A percentile compares a stretch with the other conserved stretches of the same genome.
Evolutionary conservation across 441 rosid species (phyloP).

Genomic region (Populus hybrid): DNA sequence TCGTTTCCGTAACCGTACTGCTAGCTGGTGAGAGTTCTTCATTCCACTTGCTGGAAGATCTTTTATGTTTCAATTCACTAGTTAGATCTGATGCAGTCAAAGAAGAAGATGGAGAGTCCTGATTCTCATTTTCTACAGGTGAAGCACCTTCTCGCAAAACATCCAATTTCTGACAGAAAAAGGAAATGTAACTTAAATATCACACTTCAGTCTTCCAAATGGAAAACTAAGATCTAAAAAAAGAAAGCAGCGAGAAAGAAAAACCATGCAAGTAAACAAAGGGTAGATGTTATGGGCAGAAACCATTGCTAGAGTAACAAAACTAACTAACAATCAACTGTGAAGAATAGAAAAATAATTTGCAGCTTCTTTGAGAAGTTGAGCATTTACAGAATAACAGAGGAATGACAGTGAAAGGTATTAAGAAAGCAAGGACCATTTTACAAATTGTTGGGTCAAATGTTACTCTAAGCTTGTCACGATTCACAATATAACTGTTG

Average conservation of each 20-base stretch:
- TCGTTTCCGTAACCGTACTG: constrained; percentile 66
- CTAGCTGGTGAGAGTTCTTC: constrained; percentile 69
- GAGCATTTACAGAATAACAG: background rate
- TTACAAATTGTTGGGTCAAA: background rate
- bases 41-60: constrained; percentile 82
- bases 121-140: constrained; percentile 56
- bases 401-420: background rate
- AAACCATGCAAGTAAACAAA: background rate
- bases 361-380: background rate
- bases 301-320: constrained; percentile 2
- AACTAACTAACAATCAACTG: background rate
- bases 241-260: background rate
- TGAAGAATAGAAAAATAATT: background rate
- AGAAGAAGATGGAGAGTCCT: constrained; percentile 53
- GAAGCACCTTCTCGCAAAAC: constrained; percentile 47
- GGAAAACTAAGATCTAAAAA: constrained; percentile 3
- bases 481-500: background rate
- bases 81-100: constrained; percentile 48
- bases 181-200: constrained; percentile 17
- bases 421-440: background rate
- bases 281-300: background rate
- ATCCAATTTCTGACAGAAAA: constrained; percentile 52
- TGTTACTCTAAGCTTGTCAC: background rate
- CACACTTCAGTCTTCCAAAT: background rate
- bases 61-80: constrained; percentile 53